These are phyloP conservation scores for Boletus rubroflammeus DNA, from an alignment of 768 basidiomycete species.

Conservation along the genomic window DNA sequence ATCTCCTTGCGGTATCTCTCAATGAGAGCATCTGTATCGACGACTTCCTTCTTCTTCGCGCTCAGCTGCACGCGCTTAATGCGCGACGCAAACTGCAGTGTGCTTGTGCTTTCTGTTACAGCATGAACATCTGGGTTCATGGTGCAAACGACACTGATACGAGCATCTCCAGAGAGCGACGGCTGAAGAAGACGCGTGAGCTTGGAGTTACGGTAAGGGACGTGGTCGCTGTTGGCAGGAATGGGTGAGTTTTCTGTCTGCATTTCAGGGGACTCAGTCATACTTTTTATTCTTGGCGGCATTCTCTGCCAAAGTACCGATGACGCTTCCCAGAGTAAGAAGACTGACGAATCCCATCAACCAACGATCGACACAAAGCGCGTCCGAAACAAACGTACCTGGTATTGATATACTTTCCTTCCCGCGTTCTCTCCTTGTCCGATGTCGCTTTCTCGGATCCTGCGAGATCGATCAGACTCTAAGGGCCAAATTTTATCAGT, in stretches of 20 bases:
- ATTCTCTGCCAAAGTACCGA: conserved; percentile 88
- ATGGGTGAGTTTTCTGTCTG: background rate
- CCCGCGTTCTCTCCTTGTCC: conserved; percentile 91
- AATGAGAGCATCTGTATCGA: conserved; percentile 90
- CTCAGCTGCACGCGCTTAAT: conserved; percentile 87
- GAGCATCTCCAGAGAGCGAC: conserved; percentile 90
- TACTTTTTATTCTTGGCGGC: conserved; percentile 70
- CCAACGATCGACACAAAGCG: background rate
- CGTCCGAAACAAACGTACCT: conserved; percentile 41
- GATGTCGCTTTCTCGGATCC: conserved; percentile 96
- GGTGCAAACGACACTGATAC: conserved; percentile 95
- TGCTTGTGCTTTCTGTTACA: conserved; percentile 81
- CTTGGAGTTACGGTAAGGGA: conserved; percentile 95
- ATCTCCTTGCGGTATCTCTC: conserved; percentile 95
- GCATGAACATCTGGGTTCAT: conserved; percentile 83
- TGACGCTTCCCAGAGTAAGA: conserved; percentile 89
- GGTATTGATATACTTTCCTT: conserved; percentile 96
- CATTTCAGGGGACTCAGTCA: conserved; percentile 4
- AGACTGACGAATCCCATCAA: conserved; percentile 45
- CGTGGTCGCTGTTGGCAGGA: conserved; percentile 59
- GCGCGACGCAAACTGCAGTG: conserved; percentile 85
- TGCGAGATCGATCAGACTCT: conserved; percentile 94
- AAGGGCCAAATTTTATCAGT: conserved; percentile 3
- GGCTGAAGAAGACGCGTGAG: conserved; percentile 93
- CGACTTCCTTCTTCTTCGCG: conserved; percentile 90